Conservation (phyloP, 306 rosid species). For the Rosa multiflora region DNA sequence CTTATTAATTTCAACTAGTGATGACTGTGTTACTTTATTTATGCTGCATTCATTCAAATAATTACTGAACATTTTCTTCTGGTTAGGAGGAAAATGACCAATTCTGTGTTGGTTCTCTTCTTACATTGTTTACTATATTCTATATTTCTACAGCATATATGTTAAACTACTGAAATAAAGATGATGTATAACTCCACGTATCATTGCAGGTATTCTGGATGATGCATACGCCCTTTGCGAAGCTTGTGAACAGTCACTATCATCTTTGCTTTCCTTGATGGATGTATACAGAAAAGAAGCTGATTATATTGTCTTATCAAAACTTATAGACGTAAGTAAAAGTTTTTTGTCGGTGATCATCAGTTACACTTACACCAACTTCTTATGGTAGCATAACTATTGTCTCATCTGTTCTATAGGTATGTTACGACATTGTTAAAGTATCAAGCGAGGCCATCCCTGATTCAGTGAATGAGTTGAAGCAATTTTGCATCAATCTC, state of each 20-base stretch:
- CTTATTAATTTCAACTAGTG: background rate
- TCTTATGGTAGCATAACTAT: slow-evolving; percentile 6
- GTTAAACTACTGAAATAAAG: background rate
- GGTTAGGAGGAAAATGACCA: background rate
- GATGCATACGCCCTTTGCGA: slow-evolving; percentile 58
- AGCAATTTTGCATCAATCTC: slow-evolving; percentile 47
- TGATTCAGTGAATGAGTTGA: slow-evolving; percentile 46
- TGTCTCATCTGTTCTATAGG: slow-evolving; percentile 35
- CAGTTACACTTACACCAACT: background rate
- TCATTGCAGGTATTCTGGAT: slow-evolving; percentile 57
- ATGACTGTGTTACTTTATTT: no score
- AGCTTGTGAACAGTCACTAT: slow-evolving; percentile 49
- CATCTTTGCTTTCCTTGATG: slow-evolving; percentile 51
- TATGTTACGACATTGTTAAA: slow-evolving; percentile 37
- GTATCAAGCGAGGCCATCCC: slow-evolving; percentile 52
- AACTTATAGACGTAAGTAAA: slow-evolving; percentile 40
- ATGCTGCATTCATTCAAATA: background rate
- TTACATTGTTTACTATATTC: slow-evolving; percentile 1
- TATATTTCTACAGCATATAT: background rate
- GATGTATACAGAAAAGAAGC: slow-evolving; percentile 49
- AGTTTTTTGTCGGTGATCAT: background rate
- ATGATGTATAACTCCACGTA: background rate
- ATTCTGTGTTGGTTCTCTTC: background rate
- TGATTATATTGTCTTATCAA: slow-evolving; percentile 45
- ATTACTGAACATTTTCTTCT: background rate